Conservation (phyloP, 768 basidiomycete species). For the Pleurotus pulmonarius region DNA sequence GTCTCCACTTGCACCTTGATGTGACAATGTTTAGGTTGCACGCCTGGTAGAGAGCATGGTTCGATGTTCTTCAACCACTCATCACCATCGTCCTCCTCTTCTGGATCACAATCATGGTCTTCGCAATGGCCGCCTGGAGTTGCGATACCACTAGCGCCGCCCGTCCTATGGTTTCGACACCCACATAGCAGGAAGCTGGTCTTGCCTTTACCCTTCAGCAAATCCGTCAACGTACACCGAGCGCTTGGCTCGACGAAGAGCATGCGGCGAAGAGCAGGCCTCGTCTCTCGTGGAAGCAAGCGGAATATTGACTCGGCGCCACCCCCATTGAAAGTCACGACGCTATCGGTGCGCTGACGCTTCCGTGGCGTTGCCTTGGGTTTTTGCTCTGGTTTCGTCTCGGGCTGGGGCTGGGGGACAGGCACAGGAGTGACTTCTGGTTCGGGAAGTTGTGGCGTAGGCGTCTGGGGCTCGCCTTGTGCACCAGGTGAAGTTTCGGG, state of each 20-base stretch:
- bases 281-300: slow-evolving; percentile 88
- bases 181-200: slow-evolving; percentile 76
- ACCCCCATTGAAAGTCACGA: slow-evolving; percentile 65
- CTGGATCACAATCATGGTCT: slow-evolving; percentile 63
- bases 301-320: slow-evolving; percentile 96
- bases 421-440: neutral
- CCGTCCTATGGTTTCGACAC: slow-evolving; percentile 46
- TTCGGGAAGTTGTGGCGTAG: neutral
- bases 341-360: slow-evolving; percentile 44
- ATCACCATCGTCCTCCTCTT: slow-evolving; percentile 79
- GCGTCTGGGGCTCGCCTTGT: neutral
- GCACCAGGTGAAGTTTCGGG: neutral
- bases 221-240: slow-evolving; percentile 89
- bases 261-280: slow-evolving; percentile 90
- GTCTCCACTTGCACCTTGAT: slow-evolving; percentile 67
- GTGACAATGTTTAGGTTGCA: slow-evolving; percentile 56
- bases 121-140: slow-evolving; percentile 46
- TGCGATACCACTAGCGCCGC: slow-evolving; percentile 25
- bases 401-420: neutral
- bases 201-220: slow-evolving; percentile 79
- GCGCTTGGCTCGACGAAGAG: slow-evolving; percentile 83
- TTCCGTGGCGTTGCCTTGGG: slow-evolving; percentile 15
- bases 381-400: neutral
- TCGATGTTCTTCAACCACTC: slow-evolving; percentile 79
- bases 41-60: slow-evolving; percentile 55